These are phyloP conservation scores for Anthracocystis setariae DNA, from an alignment of 1,284 basidiomycete species.

Conservation along the genomic window DNA sequence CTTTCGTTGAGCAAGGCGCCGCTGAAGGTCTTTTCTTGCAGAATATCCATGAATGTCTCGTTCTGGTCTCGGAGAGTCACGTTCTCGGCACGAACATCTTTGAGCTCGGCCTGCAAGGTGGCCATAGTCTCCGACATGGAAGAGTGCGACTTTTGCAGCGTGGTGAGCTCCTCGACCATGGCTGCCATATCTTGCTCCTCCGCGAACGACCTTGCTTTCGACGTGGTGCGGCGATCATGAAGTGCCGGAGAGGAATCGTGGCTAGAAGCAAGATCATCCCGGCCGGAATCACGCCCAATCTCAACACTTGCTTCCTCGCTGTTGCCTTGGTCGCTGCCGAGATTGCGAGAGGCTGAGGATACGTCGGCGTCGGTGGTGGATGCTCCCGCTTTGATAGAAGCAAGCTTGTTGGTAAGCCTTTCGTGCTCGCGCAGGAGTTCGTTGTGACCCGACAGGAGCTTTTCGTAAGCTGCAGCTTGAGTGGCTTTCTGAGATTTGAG, in stretches of 20 bases:
- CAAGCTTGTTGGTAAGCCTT: constrained; percentile 40
- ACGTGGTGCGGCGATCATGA: neutral
- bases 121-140: constrained; percentile 47
- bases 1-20: constrained; percentile 55
- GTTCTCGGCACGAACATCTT: constrained; percentile 45
- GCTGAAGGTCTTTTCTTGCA: constrained; percentile 60
- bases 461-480: constrained; percentile 44
- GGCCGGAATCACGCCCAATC: neutral
- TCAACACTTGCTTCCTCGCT: neutral
- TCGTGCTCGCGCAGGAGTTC: constrained; percentile 54
- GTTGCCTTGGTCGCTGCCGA: neutral
- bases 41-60: constrained; percentile 55
- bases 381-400: constrained; percentile 34
- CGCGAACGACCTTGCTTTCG: constrained; percentile 21
- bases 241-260: too few relatives aligned
- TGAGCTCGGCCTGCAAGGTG: constrained; percentile 52
- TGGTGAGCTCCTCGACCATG: constrained; percentile 34
- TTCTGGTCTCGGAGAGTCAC: constrained; percentile 51
- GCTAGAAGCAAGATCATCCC: neutral
- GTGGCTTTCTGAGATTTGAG: constrained; percentile 54
- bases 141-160: constrained; percentile 42
- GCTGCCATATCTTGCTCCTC: constrained; percentile 30
- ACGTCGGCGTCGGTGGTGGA: neutral
- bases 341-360: neutral
- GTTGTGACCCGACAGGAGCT: constrained; percentile 46